phyloP scores from a whole-genome alignment of 2,329 filamentous ascomycete genomes.

The Fusarium nanum region DNA sequence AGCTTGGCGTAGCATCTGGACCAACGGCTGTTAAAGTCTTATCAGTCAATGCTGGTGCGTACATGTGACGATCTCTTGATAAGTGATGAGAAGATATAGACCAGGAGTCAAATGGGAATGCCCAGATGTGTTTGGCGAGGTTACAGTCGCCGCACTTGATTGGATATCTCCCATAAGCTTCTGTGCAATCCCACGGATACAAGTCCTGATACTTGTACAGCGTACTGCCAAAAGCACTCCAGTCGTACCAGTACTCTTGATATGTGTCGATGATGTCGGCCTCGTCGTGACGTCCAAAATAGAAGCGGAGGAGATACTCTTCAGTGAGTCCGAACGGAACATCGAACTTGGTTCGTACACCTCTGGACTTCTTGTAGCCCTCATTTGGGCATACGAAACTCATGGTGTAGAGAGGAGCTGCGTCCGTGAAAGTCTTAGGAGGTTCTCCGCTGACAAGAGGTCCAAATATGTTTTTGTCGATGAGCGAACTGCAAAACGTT shows the following conservation, averaged over 20 bases:
- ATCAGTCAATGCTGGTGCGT: constrained; percentile 43
- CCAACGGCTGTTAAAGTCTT: constrained; percentile 22
- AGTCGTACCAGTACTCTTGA: constrained; percentile 60
- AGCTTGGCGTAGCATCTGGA: constrained; percentile 33
- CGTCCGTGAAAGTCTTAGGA: not conserved
- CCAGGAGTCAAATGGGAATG: constrained; percentile 59
- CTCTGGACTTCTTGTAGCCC: constrained; percentile 41
- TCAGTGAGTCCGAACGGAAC: constrained; percentile 57
- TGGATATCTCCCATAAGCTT: constrained; percentile 55
- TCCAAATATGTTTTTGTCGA: constrained; percentile 49
- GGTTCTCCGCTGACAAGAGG: constrained; percentile 33
- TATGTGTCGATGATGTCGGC: constrained; percentile 58
- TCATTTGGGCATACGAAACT: constrained; percentile 54
- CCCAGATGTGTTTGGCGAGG: constrained; percentile 58
- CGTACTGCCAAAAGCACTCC: constrained; percentile 54
- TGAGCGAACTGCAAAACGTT: constrained; percentile 52
- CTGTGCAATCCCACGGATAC: constrained; percentile 62
- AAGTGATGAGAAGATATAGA: constrained; percentile 56
- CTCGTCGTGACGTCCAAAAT: constrained; percentile 54
- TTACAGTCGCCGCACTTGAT: constrained; percentile 55
- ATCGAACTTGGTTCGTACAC: constrained; percentile 50
- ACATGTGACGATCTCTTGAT: constrained; percentile 50
- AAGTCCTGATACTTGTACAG: constrained; percentile 56
- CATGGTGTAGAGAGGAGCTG: constrained; percentile 51
- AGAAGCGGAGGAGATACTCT: constrained; percentile 56